A percentile compares a stretch with the other conserved stretches of the same genome.
Evolutionary conservation across 106 monocot species (phyloP).

Genomic region (Agapanthus africanus): DNA sequence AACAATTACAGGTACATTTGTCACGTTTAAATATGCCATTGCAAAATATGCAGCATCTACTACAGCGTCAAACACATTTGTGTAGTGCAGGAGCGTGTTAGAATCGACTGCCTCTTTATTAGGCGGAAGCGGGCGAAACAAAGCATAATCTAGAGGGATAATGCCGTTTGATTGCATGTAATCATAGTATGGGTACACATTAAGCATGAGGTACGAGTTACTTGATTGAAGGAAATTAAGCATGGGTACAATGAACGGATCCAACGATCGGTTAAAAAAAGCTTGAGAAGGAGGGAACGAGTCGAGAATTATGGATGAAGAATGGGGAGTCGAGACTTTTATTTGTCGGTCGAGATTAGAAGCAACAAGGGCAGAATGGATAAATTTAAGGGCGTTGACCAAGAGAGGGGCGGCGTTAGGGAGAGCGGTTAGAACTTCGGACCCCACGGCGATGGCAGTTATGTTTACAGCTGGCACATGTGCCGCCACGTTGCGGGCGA

Average conservation of each 20-base stretch:
- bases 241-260: conserved; percentile 58
- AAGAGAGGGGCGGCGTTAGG: conserved; percentile 89
- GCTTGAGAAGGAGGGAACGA: conserved; percentile 97
- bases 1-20: conserved; percentile 79
- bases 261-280: conserved; percentile 94
- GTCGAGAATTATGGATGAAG: conserved; percentile 91
- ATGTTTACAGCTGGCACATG: conserved; percentile 89
- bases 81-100: conserved; percentile 97
- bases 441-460: conserved; percentile 69
- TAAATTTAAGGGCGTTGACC: conserved; percentile 59
- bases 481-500: conserved; percentile 68
- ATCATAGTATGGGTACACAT: conserved; percentile 97
- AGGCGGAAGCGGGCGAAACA: conserved; percentile 89
- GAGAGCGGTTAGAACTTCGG: conserved; percentile 71
- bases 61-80: conserved; percentile 90
- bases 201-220: conserved; percentile 68
- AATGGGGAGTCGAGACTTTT: conserved; percentile 80
- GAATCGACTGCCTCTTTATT: conserved; percentile 96
- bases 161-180: conserved; percentile 90
- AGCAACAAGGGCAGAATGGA: conserved; percentile 92
- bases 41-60: conserved; percentile 96
- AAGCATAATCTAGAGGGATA: conserved; percentile 91
- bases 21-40: conserved; percentile 83
- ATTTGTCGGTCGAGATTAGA: conserved; percentile 73
- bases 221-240: conserved; percentile 88